phyloP scores from a whole-genome alignment of 192 early-diverging fungal genomes.

The Coemansia sp. region DNA sequence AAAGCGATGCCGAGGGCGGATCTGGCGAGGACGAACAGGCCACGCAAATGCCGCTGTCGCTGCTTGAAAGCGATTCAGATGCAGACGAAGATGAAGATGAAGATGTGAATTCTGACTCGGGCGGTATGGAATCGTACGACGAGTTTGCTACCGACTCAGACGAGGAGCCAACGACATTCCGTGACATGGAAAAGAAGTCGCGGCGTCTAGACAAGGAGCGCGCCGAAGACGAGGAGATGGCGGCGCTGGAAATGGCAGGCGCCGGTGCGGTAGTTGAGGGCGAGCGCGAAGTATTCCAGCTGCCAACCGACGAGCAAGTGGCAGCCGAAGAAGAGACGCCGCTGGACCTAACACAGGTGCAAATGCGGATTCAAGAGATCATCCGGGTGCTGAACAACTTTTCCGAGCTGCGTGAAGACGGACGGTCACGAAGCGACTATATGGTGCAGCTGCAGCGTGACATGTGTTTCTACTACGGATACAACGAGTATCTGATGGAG shows the following conservation, averaged over 20 bases:
- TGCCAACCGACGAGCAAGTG: constrained; percentile 66
- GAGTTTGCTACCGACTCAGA: constrained; percentile 46
- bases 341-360: constrained; percentile 71
- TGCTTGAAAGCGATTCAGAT: constrained; percentile 42
- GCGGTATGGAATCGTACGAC: constrained; percentile 44
- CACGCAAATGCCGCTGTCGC: constrained; percentile 14
- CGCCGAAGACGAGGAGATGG: constrained; percentile 64
- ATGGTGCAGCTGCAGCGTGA: constrained; percentile 86
- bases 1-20: constrained; percentile 48
- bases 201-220: constrained; percentile 55
- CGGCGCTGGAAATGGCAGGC: constrained; percentile 66
- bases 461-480: constrained; percentile 90
- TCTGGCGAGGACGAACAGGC: constrained; percentile 21
- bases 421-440: constrained; percentile 77
- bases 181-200: constrained; percentile 74
- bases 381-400: constrained; percentile 90
- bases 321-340: constrained; percentile 62
- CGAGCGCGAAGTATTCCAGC: constrained; percentile 46
- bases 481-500: constrained; percentile 86
- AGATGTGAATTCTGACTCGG: constrained; percentile 1
- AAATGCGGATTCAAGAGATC: constrained; percentile 87
- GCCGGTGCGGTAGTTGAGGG: constrained; percentile 57
- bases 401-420: constrained; percentile 71
- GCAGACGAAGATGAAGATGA: not conserved
- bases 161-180: constrained; percentile 35